These are phyloP conservation scores for Sclerotinia glacialis DNA, from an alignment of 2,329 filamentous ascomycete species.

Conservation along the genomic window DNA sequence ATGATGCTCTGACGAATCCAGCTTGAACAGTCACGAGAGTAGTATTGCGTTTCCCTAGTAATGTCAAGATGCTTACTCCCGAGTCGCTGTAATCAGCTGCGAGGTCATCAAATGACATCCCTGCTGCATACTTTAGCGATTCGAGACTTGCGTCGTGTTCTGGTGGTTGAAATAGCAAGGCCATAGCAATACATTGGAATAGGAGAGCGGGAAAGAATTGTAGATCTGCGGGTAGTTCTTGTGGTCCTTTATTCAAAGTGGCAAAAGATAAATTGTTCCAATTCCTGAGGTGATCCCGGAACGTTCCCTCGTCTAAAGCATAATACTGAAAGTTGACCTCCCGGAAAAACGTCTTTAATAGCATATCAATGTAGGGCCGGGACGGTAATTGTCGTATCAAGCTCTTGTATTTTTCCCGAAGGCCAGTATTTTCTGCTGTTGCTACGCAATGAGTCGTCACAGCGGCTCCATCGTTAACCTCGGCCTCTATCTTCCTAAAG, in stretches of 20 bases:
- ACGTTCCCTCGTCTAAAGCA: conserved; percentile 52
- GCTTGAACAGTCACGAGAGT: conserved; percentile 56
- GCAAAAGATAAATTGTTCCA: conserved; percentile 56
- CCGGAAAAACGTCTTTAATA: conserved; percentile 54
- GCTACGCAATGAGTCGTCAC: conserved; percentile 28
- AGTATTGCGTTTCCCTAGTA: conserved; percentile 57
- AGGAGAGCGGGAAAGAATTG: conserved; percentile 58
- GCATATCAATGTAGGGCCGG: conserved; percentile 52
- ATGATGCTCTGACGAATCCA: conserved; percentile 54
- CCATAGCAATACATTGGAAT: conserved; percentile 56
- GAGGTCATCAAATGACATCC: conserved; percentile 60
- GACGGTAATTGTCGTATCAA: conserved; percentile 57
- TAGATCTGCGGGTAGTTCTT: conserved; percentile 50
- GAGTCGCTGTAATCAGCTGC: conserved; percentile 60
- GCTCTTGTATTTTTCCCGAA: conserved; percentile 57
- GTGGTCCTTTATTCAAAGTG: conserved; percentile 49
- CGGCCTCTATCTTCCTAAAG: conserved; percentile 53
- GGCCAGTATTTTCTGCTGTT: conserved; percentile 42
- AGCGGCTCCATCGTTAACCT: conserved; percentile 35
- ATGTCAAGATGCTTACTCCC: conserved; percentile 50
- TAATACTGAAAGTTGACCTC: conserved; percentile 61
- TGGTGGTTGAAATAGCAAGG: conserved; percentile 52
- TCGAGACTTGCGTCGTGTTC: conserved; percentile 51
- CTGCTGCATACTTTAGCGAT: conserved; percentile 56
- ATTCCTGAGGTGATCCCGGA: conserved; percentile 50